Evolutionary conservation across 2,329 filamentous ascomycete genomes (phyloP).

Genomic region (Ophiosphaerella herpotricha): DNA sequence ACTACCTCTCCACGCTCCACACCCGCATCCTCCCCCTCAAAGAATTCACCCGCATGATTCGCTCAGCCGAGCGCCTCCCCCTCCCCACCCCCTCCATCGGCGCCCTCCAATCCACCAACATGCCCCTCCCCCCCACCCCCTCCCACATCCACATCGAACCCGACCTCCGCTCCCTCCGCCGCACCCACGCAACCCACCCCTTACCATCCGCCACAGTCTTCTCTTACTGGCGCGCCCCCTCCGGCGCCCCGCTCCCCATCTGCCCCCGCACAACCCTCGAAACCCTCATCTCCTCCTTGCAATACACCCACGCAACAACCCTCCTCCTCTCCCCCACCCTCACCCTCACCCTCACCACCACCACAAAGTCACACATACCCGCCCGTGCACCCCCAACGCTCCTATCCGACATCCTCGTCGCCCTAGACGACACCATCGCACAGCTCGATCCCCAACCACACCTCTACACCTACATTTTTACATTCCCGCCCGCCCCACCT

Average conservation of each 20-base stretch:
- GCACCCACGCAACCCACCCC: slow-evolving; percentile 52
- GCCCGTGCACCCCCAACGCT: slow-evolving; percentile 41
- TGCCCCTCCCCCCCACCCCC: slow-evolving; percentile 59
- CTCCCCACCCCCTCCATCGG: slow-evolving; percentile 62
- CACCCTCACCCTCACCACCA: too few relatives aligned
- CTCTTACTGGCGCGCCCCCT: slow-evolving; percentile 65
- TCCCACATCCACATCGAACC: slow-evolving; percentile 71
- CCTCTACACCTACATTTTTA: slow-evolving; percentile 68
- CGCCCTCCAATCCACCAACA: slow-evolving; percentile 33
- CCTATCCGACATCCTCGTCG: slow-evolving; percentile 67
- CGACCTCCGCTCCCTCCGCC: slow-evolving; percentile 65
- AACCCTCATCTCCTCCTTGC: slow-evolving; percentile 58
- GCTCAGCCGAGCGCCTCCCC: slow-evolving; percentile 52
- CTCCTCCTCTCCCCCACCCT: slow-evolving; percentile 56
- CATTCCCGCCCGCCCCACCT: slow-evolving; percentile 70
- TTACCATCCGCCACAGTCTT: slow-evolving; percentile 67
- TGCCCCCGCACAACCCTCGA: slow-evolving; percentile 63
- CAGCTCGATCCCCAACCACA: slow-evolving; percentile 75
- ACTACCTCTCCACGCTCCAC: slow-evolving; percentile 73
- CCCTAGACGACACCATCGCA: slow-evolving; percentile 64
- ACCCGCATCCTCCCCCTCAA: slow-evolving; percentile 69
- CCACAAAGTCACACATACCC: slow-evolving; percentile 59
- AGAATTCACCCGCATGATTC: slow-evolving; percentile 46
- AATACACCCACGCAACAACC: slow-evolving; percentile 56
- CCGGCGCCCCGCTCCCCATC: slow-evolving; percentile 56